phyloP scores from a whole-genome alignment of 2,329 filamentous ascomycete genomes.

The Fusarium concolor region DNA sequence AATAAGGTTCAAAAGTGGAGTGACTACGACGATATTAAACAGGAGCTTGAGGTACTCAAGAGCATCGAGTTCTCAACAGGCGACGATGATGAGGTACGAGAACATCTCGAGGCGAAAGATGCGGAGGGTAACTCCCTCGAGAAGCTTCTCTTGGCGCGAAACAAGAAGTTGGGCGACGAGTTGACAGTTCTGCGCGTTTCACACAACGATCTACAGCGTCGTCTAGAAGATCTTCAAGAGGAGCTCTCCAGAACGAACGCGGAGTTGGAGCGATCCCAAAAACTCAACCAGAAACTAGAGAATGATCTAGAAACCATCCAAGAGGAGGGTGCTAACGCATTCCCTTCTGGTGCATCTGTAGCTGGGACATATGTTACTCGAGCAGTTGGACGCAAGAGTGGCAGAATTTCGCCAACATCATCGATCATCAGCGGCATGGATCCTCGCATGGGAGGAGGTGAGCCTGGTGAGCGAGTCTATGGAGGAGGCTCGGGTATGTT shows the following conservation, averaged over 20 bases:
- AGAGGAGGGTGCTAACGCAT: conserved; percentile 83
- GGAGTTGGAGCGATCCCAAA: conserved; percentile 86
- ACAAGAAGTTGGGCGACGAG: conserved; percentile 97
- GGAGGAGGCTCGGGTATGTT: conserved; percentile 88
- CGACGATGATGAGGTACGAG: conserved; percentile 76
- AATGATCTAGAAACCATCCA: conserved; percentile 91
- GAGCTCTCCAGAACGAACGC: conserved; percentile 85
- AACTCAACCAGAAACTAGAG: conserved; percentile 88
- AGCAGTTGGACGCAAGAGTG: conserved; percentile 71
- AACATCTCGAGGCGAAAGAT: conserved; percentile 52
- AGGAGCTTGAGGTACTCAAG: conserved; percentile 95
- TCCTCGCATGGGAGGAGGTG: conserved; percentile 63
- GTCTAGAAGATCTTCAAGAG: conserved; percentile 83
- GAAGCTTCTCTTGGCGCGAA: conserved; percentile 88
- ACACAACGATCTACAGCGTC: conserved; percentile 87
- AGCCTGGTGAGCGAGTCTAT: conserved; percentile 67
- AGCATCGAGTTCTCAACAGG: conserved; percentile 97
- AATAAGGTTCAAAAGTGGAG: conserved; percentile 87
- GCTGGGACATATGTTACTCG: conserved; percentile 86
- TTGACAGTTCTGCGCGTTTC: conserved; percentile 92
- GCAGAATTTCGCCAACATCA: conserved; percentile 86
- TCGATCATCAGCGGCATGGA: conserved; percentile 99
- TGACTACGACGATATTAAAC: conserved; percentile 96
- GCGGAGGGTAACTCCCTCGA: conserved; percentile 83
- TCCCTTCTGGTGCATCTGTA: conserved; percentile 90